Evolutionary conservation across 495 filamentous ascomycete species (phyloP), one percentile per base, ranked within the genome.

Genomic region (Glarea lozoyensis): DNA sequence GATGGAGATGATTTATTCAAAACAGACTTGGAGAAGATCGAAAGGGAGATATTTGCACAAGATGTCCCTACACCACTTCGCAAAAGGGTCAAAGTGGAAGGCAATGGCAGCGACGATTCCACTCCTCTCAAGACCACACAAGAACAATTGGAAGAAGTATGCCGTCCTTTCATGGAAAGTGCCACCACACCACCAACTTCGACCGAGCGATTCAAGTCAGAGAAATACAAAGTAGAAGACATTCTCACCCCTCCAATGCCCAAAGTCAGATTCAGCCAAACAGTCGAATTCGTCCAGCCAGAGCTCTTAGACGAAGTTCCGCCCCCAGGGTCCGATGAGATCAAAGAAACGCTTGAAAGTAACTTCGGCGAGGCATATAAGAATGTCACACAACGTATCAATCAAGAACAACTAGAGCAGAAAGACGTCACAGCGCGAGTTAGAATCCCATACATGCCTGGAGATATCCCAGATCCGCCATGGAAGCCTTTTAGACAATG

Each of bases 321-420:
- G 16, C 20, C 30, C 16, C 49, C 5, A 54, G 58, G 13, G 53
- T 66, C 41, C 24, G 62, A 68, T 12, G 56, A 50, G 3, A 62
- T 72, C 34, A 60, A 72, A 18, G 51, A 58, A 3, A 41, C 59
- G 12, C 57, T 83, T n/a, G 52, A 59, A 21, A 64, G 71, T n/a
- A 56, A 62, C 11, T 73, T 68, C 16, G 51, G 53, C 15, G 22
- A 42, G 3, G 32, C 36, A 12, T 9, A 15, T 15, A 35, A 46
- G 29, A 52, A 56, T 10, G 64, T 61, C 19, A 67, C 60, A 42
- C 60, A 58, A 25, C 55, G 53, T 6, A 48, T 75, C 6, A 76
- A 78, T 45, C 79, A 85, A 44, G 81, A 85, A 54, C 72, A 72
- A 32, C 61, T 85, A 16, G 62, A 75, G 27, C 66, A 73, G 37